phyloP scores from a whole-genome alignment of 345 rosid genomes.

The Gossypium stocksii region DNA sequence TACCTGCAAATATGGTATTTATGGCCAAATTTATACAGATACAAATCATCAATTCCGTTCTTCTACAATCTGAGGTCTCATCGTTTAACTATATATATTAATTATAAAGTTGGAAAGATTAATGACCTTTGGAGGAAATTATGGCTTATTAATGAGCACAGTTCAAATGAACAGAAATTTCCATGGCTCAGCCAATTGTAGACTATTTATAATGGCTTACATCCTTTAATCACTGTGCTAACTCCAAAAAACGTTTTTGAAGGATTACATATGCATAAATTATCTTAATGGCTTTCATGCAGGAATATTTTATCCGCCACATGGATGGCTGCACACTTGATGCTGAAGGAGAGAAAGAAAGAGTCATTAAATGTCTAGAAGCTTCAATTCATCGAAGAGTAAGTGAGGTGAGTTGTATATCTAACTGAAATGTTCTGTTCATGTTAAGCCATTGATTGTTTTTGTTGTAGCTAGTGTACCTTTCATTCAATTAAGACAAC shows the following conservation, averaged over 20 bases:
- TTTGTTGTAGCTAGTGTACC: neutral
- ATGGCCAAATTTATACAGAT: no score
- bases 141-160: no score
- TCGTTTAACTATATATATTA: no score
- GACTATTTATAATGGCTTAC: no score
- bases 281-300: slow-evolving; percentile 3
- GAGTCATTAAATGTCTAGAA: slow-evolving; percentile 83
- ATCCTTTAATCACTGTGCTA: neutral
- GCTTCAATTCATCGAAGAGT: slow-evolving; percentile 86
- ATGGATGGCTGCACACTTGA: slow-evolving; percentile 86
- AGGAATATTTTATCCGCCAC: slow-evolving; percentile 87
- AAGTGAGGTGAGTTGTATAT: slow-evolving; percentile 57
- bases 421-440: neutral
- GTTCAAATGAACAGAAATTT: no score
- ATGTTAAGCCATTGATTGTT: neutral
- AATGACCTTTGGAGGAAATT: no score
- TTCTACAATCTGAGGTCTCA: no score
- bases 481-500: no score
- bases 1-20: neutral
- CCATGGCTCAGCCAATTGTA: no score
- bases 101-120: no score
- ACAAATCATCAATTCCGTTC: no score
- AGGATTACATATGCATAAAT: neutral
- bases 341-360: slow-evolving; percentile 73
- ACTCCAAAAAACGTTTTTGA: no score